Percentiles rank a stretch among this genome's conserved stretches.
phyloP scores from a whole-genome alignment of 345 rosid genomes.

The Carallia brachiata region DNA sequence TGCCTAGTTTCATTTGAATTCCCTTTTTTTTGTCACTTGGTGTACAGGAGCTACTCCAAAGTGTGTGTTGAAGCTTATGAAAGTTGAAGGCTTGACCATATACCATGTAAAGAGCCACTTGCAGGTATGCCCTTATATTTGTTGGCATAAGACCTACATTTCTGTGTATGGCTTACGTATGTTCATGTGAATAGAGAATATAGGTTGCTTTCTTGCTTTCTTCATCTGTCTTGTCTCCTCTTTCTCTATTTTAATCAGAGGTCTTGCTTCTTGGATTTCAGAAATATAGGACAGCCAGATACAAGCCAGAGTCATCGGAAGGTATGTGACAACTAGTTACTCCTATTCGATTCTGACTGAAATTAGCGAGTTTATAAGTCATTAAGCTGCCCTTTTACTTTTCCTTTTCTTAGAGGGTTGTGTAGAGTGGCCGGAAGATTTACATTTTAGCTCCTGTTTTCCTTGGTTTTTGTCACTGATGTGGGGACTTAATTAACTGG shows the following conservation, averaged over 20 bases:
- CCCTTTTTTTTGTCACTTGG: conserved; percentile 21
- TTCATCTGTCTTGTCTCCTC: too few relatives aligned
- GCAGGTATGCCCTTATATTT: conserved; percentile 46
- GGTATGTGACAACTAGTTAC: conserved; percentile 39
- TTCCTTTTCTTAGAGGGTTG: background rate
- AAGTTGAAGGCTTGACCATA: conserved; percentile 78
- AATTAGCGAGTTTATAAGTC: background rate
- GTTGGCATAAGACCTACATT: background rate
- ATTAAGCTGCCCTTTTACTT: background rate
- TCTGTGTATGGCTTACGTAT: background rate
- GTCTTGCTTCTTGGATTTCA: conserved; percentile 41
- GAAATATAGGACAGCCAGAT: conserved; percentile 89
- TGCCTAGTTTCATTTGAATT: conserved; percentile 20
- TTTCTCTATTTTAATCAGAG: conserved; percentile 12
- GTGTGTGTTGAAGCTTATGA: conserved; percentile 85
- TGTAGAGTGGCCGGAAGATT: background rate
- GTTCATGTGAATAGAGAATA: background rate
- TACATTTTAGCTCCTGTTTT: too few relatives aligned
- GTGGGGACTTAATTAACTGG: too few relatives aligned
- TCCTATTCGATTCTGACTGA: conserved; percentile 5
- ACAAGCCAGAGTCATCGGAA: conserved; percentile 67
- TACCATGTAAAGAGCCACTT: conserved; percentile 94
- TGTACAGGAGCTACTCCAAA: conserved; percentile 87
- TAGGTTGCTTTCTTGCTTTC: conserved; percentile 6
- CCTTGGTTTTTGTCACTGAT: too few relatives aligned